Evolutionary conservation across 306 rosid species (phyloP).

Genomic region (Gastrolobium bilobum): DNA sequence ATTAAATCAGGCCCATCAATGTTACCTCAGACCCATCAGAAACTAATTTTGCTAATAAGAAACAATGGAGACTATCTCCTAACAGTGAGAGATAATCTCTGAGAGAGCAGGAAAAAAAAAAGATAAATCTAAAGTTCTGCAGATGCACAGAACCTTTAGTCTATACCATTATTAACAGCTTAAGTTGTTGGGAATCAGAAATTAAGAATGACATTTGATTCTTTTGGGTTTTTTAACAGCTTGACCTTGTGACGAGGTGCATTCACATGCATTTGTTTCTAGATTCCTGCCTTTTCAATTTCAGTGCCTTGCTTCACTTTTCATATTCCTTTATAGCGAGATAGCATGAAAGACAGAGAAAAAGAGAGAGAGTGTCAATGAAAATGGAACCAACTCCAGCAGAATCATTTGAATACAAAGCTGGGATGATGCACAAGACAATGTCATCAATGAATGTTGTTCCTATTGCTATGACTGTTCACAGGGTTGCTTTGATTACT

Average conservation of each 20-base stretch:
- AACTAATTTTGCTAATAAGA: too few species aligned
- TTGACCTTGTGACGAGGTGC: constrained; percentile 5
- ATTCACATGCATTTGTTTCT: constrained; percentile 48
- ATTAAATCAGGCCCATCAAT: too few species aligned
- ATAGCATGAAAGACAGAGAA: neutral
- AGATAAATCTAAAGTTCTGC: too few species aligned
- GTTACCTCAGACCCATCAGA: too few species aligned
- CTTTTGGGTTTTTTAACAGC: neutral
- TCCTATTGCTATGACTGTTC: constrained; percentile 72
- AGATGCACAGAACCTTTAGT: too few species aligned
- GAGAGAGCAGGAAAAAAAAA: too few species aligned
- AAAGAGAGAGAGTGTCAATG: constrained; percentile 26
- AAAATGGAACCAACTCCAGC: constrained; percentile 78
- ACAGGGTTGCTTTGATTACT: constrained; percentile 60
- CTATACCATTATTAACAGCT: too few species aligned
- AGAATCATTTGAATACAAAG: constrained; percentile 65
- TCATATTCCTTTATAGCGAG: constrained; percentile 7
- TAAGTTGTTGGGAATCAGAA: neutral
- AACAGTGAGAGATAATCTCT: too few species aligned
- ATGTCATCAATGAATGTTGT: constrained; percentile 63
- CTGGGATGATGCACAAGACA: constrained; percentile 61
- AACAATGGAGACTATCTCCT: too few species aligned
- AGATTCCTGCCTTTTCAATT: neutral
- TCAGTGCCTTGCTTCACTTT: constrained; percentile 17
- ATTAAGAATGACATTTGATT: constrained; percentile 23